A percentile compares a stretch with the other conserved stretches of the same genome.
Evolutionary conservation across 495 filamentous ascomycete species (phyloP).

Genomic region (Trichoderma erinaceum): DNA sequence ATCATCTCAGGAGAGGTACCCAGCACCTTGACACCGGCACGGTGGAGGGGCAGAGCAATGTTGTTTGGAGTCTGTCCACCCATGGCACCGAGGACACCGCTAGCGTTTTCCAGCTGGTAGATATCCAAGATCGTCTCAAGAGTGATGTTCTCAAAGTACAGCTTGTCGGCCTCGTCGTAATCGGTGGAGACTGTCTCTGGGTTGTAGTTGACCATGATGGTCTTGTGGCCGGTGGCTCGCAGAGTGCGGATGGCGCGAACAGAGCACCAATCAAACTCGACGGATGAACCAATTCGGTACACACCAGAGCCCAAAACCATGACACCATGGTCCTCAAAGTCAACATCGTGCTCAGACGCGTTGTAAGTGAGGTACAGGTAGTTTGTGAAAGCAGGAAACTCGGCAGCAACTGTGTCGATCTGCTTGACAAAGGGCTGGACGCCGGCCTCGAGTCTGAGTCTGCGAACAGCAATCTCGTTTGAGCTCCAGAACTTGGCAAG

Average conservation of each 20-base stretch:
- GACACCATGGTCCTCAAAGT: constrained; percentile 78
- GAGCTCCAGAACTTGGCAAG: constrained; percentile 90
- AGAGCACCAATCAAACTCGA: constrained; percentile 99
- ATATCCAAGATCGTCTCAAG: constrained; percentile 93
- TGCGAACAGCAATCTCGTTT: constrained; percentile 82
- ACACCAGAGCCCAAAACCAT: constrained; percentile 98
- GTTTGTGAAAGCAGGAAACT: constrained; percentile 93
- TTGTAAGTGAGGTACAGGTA: constrained; percentile 98
- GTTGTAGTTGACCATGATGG: constrained; percentile 97
- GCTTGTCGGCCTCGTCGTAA: constrained; percentile 89
- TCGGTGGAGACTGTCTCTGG: constrained; percentile 94
- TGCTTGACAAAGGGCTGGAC: constrained; percentile 91
- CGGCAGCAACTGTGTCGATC: constrained; percentile 96
- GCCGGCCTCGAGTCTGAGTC: constrained; percentile 71
- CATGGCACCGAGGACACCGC: constrained; percentile 95
- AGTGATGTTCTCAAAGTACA: constrained; percentile 98
- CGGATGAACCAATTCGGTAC: constrained; percentile 94
- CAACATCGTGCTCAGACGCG: constrained; percentile 76
- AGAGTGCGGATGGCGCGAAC: constrained; percentile 92
- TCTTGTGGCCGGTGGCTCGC: constrained; percentile 81
- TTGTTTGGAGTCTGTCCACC: constrained; percentile 98
- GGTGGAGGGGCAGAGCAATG: constrained; percentile 83
- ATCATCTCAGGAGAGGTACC: constrained; percentile 99
- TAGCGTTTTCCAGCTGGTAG: constrained; percentile 81
- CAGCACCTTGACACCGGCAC: constrained; percentile 83